Percentiles rank a stretch among this genome's conserved stretches.
phyloP scores from a whole-genome alignment of 2,329 filamentous ascomycete genomes.

The Monilinia vaccinii-corymbosi region DNA sequence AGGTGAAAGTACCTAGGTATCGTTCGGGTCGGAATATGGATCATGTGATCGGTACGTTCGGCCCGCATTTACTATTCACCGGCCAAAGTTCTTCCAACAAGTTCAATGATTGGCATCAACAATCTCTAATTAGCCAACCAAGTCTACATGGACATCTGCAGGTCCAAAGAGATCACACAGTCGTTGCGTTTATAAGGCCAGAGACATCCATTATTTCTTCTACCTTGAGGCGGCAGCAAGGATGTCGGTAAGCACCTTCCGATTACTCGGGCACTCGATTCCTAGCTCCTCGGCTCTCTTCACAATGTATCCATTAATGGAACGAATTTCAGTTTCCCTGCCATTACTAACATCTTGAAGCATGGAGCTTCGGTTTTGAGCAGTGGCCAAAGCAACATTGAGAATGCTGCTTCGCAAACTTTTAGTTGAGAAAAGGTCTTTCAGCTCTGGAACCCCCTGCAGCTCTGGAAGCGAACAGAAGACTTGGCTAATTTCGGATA shows the following conservation, averaged over 20 bases:
- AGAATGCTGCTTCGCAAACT: constrained; percentile 34
- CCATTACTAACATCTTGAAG: constrained; percentile 45
- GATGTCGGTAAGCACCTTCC: constrained; percentile 30
- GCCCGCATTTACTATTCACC: too few relatives aligned
- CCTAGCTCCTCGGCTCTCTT: constrained; percentile 19
- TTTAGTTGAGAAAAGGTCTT: neutral
- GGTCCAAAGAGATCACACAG: too few relatives aligned
- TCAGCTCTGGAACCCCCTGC: neutral
- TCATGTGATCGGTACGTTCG: too few relatives aligned
- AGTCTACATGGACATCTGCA: too few relatives aligned
- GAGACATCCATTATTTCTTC: neutral
- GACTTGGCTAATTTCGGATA: constrained; percentile 62
- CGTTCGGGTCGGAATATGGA: too few relatives aligned
- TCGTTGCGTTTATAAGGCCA: neutral
- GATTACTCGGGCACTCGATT: constrained; percentile 33
- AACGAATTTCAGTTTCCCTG: constrained; percentile 41
- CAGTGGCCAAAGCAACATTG: constrained; percentile 39
- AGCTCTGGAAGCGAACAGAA: constrained; percentile 39
- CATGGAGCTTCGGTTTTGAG: constrained; percentile 52
- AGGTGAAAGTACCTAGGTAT: too few relatives aligned
- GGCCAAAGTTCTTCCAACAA: too few relatives aligned
- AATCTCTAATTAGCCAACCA: too few relatives aligned
- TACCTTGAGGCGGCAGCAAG: neutral
- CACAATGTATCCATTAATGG: constrained; percentile 50
- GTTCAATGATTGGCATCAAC: too few relatives aligned